These are phyloP conservation scores for Abortiporus biennis DNA, from an alignment of 1,284 basidiomycete genomes.

Conservation along the genomic window DNA sequence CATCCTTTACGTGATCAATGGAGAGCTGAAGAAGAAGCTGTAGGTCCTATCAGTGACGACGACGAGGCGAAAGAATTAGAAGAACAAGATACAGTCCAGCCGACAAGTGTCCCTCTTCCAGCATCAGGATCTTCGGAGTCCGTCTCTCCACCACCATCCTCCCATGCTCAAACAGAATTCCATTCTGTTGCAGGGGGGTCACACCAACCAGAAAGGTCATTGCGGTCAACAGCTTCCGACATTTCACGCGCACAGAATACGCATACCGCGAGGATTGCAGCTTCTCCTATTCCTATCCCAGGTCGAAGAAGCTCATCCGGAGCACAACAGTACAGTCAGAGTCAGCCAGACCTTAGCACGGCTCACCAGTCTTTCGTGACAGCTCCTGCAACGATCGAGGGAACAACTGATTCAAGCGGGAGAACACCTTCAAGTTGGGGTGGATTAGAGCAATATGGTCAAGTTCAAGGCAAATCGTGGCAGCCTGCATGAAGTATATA, in stretches of 20 bases:
- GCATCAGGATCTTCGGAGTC: slow-evolving; percentile 1
- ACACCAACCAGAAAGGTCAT: background rate
- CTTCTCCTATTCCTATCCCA: slow-evolving; percentile 19
- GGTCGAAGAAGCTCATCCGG: slow-evolving; percentile 10
- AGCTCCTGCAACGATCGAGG: slow-evolving; percentile 48
- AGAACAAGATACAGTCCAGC: background rate
- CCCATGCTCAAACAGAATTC: background rate
- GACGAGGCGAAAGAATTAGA: background rate
- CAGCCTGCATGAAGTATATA: slow-evolving; percentile 17
- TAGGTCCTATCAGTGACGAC: slow-evolving; percentile 11
- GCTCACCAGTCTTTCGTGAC: slow-evolving; percentile 65
- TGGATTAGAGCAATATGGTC: slow-evolving; percentile 23
- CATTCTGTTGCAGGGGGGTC: background rate
- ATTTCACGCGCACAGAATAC: slow-evolving; percentile 6
- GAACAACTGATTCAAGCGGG: slow-evolving; percentile 33
- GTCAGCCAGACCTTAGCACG: slow-evolving; percentile 57
- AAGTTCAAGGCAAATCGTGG: slow-evolving; percentile 17
- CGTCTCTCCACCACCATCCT: too few relatives aligned
- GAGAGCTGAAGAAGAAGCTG: slow-evolving; percentile 9
- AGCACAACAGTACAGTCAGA: slow-evolving; percentile 19
- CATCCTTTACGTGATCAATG: slow-evolving; percentile 34
- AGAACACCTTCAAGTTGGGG: slow-evolving; percentile 32
- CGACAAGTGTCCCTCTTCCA: background rate
- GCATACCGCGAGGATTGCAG: slow-evolving; percentile 5
- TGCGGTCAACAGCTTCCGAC: slow-evolving; percentile 6